Base-by-base conservation (phyloP, 108 stramenopile species). In the Discostella pseudostelligera region DNA sequence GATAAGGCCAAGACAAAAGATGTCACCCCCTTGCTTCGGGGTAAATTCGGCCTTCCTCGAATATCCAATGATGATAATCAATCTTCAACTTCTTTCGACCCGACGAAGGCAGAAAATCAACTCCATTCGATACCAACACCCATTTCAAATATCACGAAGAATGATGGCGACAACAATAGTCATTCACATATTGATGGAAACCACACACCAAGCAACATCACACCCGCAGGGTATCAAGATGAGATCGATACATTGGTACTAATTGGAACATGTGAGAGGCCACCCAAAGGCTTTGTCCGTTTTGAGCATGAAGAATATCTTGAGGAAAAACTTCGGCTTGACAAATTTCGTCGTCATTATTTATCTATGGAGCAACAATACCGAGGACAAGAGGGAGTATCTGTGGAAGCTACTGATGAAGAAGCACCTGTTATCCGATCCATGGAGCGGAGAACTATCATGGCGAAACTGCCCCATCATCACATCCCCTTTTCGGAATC, bases 241-340 rank as follows among this genome's bases (percentile, higher is more conserved):
- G 64, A 64, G 46, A 19, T 75, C 8, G 79, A 80, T 56, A 74
- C 75, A 2, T 50, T 80, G 14, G 79, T 80, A 11, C 29, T 80
- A 4, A 74, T 80, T n/a, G 79, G 67, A 12, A 80, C 79, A 20
- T 35, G 76, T 5, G 70, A 73, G 22, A 37, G 59, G 17, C 74
- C 70, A 45, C 79, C 79, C 2, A 59, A 24, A 35, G 79, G 79
- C 16, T 76, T 76, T 37, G 28, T 80, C 1, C 20, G 64, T 44
- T 80, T 80, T 35, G 78, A 79, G 69, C 78, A 79, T 50, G 78
- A 79, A 28, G 78, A 65, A 28, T 56, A 40, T 10, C 56, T 64
- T 26, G 68, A 68, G 59, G 62, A 76, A 45, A 49, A 56, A 46
- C 20, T 2, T 24, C 67, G 74, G 1, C 10, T 68, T 5, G 67